These are phyloP conservation scores for Lactarius psammicola DNA, from an alignment of 768 basidiomycete species.

Conservation along the genomic window DNA sequence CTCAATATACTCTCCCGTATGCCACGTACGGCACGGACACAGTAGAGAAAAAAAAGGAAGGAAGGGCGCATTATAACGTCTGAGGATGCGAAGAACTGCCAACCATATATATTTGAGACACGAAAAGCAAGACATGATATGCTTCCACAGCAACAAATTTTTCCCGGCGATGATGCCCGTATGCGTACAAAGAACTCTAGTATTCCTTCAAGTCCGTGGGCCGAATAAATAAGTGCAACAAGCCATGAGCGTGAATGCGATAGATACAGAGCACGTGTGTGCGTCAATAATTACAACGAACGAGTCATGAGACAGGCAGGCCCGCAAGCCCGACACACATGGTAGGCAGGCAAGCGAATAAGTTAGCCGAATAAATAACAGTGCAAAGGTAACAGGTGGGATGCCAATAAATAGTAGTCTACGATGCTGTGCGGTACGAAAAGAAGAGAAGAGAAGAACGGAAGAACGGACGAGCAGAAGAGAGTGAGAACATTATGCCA, in stretches of 20 bases:
- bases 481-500: slow-evolving; percentile 11
- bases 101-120: slow-evolving; percentile 12
- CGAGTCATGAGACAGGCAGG: background rate
- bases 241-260: slow-evolving; percentile 9
- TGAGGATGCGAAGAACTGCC: background rate
- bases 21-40: background rate
- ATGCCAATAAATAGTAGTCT: slow-evolving; percentile 23
- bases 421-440: slow-evolving; percentile 15
- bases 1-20: too few species aligned
- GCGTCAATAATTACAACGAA: slow-evolving; percentile 18
- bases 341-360: slow-evolving; percentile 15
- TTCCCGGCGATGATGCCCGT: background rate
- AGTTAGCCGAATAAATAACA: slow-evolving; percentile 25
- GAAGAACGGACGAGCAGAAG: background rate
- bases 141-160: background rate
- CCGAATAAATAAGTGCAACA: slow-evolving; percentile 1
- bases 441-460: slow-evolving; percentile 17
- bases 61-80: background rate
- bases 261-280: background rate
- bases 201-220: slow-evolving; percentile 10
- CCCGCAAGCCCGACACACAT: background rate
- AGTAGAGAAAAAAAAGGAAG: background rate
- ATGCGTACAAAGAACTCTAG: slow-evolving; percentile 1
- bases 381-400: slow-evolving; percentile 21
- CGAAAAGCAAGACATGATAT: slow-evolving; percentile 4